Base-by-base conservation (phyloP, 2,329 filamentous ascomycete genomes). In the Aaosphaeria arxii region DNA sequence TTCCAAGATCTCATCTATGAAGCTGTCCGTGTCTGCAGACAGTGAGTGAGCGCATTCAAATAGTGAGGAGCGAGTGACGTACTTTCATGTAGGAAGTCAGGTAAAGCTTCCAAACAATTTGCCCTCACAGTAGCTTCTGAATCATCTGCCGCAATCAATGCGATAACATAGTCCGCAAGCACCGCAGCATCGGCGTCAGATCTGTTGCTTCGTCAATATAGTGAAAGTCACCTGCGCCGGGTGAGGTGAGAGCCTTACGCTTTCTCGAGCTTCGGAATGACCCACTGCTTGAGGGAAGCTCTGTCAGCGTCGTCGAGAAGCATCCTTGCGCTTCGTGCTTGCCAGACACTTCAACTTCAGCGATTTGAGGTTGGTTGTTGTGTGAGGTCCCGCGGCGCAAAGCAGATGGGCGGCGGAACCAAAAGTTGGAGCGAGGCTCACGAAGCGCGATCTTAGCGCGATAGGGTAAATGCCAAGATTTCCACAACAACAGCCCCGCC, bases 81-180 rank as follows among this genome's bases (percentile, higher is more conserved):
- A 83, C 85, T 81, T 60, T 89, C 85, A 59, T 82, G 82, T 13
- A 92, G 71, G 64, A 92, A 92, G 63, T 91, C 88, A 2, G 82
- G 80, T 38, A 92, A 83, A 66, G 90, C 86, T 45, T 82, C 77
- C 62, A 88, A 78, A 68, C 87, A 90, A 44, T 87, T 80, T 58
- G 79, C 74, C 61, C 83, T 81, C 46, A 91, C 84, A 17, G 81
- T 76, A n/a, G 78, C 77, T 38, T 79, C 74, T 44, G 83, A 77
- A 52, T 85, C 86, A 55, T 90, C 86, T 52, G 87, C 84, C 46
- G 82, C 81, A 41, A 92, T 73, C 17, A 94, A 79, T 5, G 87
- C 88, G 52, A 91, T 77, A n/a, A 92, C 86, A 65, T 91, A 94
- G 59, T 94, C 89, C 42, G 88, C 88, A 3, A 94, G 83, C 5